phyloP scores from a whole-genome alignment of 2,329 filamentous ascomycete genomes.

The Coleophoma cylindrospora region DNA sequence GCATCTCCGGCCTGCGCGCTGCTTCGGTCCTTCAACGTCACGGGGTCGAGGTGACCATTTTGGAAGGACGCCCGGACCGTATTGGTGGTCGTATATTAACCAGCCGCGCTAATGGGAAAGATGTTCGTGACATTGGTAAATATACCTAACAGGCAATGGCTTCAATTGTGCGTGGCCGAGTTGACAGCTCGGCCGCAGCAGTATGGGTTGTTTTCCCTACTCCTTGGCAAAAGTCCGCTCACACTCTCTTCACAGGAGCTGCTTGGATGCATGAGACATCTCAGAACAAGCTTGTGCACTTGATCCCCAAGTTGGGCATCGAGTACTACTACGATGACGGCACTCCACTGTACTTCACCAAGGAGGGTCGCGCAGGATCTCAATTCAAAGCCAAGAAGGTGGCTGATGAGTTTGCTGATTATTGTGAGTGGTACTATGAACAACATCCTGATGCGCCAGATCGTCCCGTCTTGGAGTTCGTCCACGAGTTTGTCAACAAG shows the following conservation, averaged over 20 bases:
- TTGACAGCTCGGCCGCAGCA: constrained; percentile 20
- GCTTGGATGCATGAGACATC: constrained; percentile 40
- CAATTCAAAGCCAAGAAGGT: constrained; percentile 42
- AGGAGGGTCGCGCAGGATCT: constrained; percentile 34
- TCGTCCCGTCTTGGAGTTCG: constrained; percentile 32
- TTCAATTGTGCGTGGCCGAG: constrained; percentile 24
- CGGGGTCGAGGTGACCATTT: constrained; percentile 47
- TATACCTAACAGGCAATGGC: constrained; percentile 27
- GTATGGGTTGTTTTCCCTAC: constrained; percentile 24
- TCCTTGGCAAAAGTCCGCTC: constrained; percentile 18
- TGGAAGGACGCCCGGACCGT: constrained; percentile 46
- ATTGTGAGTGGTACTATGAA: constrained; percentile 34
- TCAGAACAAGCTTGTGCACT: constrained; percentile 36
- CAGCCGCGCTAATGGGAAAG: constrained; percentile 28
- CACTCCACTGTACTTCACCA: constrained; percentile 34
- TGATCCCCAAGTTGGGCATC: constrained; percentile 34
- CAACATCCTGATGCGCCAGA: constrained; percentile 34
- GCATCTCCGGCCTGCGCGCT: constrained; percentile 50
- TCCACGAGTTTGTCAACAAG: constrained; percentile 32
- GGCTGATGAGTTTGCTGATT: constrained; percentile 38
- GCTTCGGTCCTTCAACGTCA: constrained; percentile 48
- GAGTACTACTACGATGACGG: constrained; percentile 41
- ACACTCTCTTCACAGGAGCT: constrained; percentile 27
- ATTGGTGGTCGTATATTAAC: constrained; percentile 44
- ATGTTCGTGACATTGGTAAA: constrained; percentile 33